Base-by-base conservation (phyloP, 768 basidiomycete genomes). In the Lactarius sp. region DNA sequence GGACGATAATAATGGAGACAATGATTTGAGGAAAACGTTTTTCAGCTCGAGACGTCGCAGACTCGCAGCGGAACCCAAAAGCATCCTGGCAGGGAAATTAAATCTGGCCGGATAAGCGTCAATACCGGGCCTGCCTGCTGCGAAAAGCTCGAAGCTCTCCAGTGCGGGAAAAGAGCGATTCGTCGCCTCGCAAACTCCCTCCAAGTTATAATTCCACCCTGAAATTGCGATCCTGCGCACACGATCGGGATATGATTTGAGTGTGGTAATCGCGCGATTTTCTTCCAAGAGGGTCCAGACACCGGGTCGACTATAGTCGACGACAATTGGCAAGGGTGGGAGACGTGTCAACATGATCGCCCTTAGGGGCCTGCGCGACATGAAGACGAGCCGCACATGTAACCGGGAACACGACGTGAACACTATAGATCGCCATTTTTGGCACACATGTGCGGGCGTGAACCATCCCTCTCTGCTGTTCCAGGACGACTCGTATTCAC, bases 401-500 rank as follows among this genome's bases (percentile, higher is more conserved):
- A 60, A 34, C 9, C 51, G 51, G 27, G 31, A 14, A n/a, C 41
- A 6, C 31, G 51, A 60, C 6, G 41, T 9, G 8, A 60, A 33
- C 12, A 52, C 59, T n/a, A 44, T 3, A 14, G 7, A 37, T 52
- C 59, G 51, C 59, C 59, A 60, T 7, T 31, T 37, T 52, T 22
- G 27, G 51, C 59, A 60, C 18, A 60, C 59, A 60, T 60, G 59
- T 18, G 41, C 41, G 27, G 52, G 59, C n/a, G 31, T 60, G 59
- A 51, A 52, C 59, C 59, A 60, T 4, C 59, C 59, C 6, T 34
- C 1, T 42, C 10, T 52, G 22, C 59, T n/a, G 31, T 52, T 42
- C 59, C 59, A 52, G 12, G 9, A 1, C 7, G 5, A 34, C 18
- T 44, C 39, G n/a, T 42, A 36, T 3, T 47, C 20, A 6, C 4